Evolutionary conservation across 2,329 filamentous ascomycete species (phyloP), one percentile per base, ranked within the genome.

Genomic region (Leptodontidium sp.): DNA sequence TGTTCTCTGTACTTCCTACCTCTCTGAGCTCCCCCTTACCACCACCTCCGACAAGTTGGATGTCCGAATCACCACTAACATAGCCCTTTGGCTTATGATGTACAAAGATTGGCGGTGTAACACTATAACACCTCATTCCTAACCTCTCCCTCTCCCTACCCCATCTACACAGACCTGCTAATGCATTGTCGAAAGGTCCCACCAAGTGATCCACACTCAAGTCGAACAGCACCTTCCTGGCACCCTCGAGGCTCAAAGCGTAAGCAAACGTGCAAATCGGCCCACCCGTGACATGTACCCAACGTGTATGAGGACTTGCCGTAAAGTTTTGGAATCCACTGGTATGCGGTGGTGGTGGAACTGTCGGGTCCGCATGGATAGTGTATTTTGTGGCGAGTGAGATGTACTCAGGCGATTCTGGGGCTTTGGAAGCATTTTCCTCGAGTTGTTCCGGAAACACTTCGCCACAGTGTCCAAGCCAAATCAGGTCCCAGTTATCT

Each of bases 201-300:
- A 61, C 64, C 1, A 79, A 71, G 38, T 75, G 74, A 68, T 80
- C 77, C 2, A 73, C 61, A 67, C 87, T 87, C 7, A 90, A 81
- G 72, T 89, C 87, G 79, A 86, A 89, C 4, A 63, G 9, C 5
- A 63, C 61, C 78, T 90, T 90, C 72, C 87, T 84, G 3, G 74
- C 74, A 0, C 74, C 74, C 12, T 61, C 32, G 26, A 73, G 73
- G 1, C 76, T 76, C 45, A 81, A 65, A 1, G 77, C 80, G 57
- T 81, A 81, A 2, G 78, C 76, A 63, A 80, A 79, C 2, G 77
- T 76, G 69, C 80, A 81, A 24, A 80, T 75, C 0, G 77, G 76
- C 4, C 70, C 72, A 0, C 71, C 72, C 7, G 74, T 73, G 29
- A 69, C 61, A 57, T 78, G 78, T 11, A 79, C 75, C 21, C 75